Base-by-base conservation (phyloP, 495 filamentous ascomycete genomes). In the Penicillium steckii region DNA sequence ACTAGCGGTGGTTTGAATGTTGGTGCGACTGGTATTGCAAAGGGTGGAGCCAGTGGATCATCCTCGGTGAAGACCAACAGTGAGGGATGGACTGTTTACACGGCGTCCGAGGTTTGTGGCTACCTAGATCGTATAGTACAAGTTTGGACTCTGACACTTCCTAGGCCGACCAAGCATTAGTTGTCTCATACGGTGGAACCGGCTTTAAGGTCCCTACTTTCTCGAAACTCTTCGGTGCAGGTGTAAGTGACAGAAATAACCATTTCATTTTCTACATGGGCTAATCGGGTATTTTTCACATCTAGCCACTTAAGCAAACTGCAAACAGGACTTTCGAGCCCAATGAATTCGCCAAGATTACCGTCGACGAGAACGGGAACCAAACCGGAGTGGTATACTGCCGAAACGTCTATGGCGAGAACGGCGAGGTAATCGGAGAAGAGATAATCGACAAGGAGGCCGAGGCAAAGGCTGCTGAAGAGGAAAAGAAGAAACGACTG, bases 1-100 rank as follows among this genome's bases (percentile, higher is more conserved):
- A 49, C 41, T 26, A 44, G 41, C 33, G 55, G n/a, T n/a, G 55
- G 55, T 32, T 24, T 53, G 7, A 44, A 57, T 32, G 41, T 57
- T 41, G 49, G 44, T 5, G 55, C 38, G 3, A 57, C 55, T 42
- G 55, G 55, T 10, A 21, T 57, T 37, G 55, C 7, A 3, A 52
- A 57, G 49, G 37, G 22, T 27, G 55, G 55, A 1, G 42, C 35
- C 12, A 44, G 27, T 9, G 50, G 29, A 3, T 43, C 35, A 2
- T 48, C 55, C 4, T 8, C 18, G 22, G 18, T 26, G n/a, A 57
- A 57, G 45, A 22, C 21, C 4, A 26, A 53, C 21, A 45, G 22
- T 25, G 19, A 52, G 23, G 50, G 55, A 0, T 57, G 55, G 55
- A 44, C 29, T 13, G 53, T 45, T n/a, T 57, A 35, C 13, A 44